Evolutionary conservation across 768 basidiomycete genomes (phyloP).

Genomic region (Sarcodon sp.): DNA sequence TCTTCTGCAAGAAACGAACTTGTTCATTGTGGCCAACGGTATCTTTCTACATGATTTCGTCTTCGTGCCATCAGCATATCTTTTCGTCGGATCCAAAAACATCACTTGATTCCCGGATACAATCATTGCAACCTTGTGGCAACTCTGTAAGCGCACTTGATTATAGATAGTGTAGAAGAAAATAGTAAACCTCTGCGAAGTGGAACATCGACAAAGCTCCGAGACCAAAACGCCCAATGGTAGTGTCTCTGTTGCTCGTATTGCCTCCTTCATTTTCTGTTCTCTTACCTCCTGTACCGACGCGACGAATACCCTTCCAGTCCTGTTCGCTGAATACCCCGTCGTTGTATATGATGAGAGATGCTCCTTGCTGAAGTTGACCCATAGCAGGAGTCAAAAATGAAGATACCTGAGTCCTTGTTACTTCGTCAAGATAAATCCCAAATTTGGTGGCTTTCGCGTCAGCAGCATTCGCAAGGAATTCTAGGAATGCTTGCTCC

Average conservation of each 20-base stretch:
- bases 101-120: slow-evolving; percentile 17
- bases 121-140: slow-evolving; percentile 17
- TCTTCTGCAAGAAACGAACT: too few species aligned
- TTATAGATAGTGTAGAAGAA: slow-evolving; percentile 8
- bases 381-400: slow-evolving; percentile 23
- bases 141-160: not conserved
- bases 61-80: slow-evolving; percentile 19
- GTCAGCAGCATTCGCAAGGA: slow-evolving; percentile 41
- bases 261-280: slow-evolving; percentile 2
- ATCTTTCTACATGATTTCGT: not conserved
- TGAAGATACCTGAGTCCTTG: not conserved
- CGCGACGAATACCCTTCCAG: slow-evolving; percentile 31
- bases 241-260: slow-evolving; percentile 10
- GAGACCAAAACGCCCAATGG: slow-evolving; percentile 39
- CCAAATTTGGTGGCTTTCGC: slow-evolving; percentile 31
- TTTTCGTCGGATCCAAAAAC: slow-evolving; percentile 34
- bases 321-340: slow-evolving; percentile 26
- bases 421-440: slow-evolving; percentile 24
- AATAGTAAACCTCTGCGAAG: slow-evolving; percentile 29
- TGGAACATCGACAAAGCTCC: slow-evolving; percentile 42
- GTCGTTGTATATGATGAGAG: slow-evolving; percentile 33
- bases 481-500: slow-evolving; percentile 32
- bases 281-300: slow-evolving; percentile 32
- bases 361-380: slow-evolving; percentile 20
- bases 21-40: slow-evolving; percentile 11